These are phyloP conservation scores for Aquilaria sinensis DNA, from an alignment of 345 rosid genomes.

Conservation along the genomic window DNA sequence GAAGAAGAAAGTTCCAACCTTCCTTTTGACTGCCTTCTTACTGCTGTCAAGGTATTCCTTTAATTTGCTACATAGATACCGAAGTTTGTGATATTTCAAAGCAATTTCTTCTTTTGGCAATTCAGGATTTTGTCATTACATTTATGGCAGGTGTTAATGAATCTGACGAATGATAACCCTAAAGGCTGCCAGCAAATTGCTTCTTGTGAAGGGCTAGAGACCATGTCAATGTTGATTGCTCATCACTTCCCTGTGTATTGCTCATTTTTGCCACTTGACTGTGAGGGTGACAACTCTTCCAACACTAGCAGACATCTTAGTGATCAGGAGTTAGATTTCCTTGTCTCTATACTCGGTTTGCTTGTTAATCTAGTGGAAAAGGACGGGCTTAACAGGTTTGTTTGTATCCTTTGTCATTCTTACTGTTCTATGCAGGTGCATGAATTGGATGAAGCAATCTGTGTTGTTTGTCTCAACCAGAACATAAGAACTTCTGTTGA, in stretches of 20 bases:
- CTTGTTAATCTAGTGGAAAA: slow-evolving; percentile 95
- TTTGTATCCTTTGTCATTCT: slow-evolving; percentile 1
- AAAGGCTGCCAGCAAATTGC: slow-evolving; percentile 84
- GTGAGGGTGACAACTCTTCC: slow-evolving; percentile 27
- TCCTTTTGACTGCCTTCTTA: slow-evolving; percentile 78
- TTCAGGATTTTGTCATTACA: too few relatives aligned
- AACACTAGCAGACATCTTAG: slow-evolving; percentile 41
- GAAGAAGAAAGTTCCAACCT: slow-evolving; percentile 52
- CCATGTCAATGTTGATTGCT: slow-evolving; percentile 66
- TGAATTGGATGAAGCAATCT: too few relatives aligned
- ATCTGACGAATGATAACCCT: slow-evolving; percentile 85
- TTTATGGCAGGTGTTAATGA: slow-evolving; percentile 75
- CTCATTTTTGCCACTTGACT: slow-evolving; percentile 28
- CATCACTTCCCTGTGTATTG: slow-evolving; percentile 70
- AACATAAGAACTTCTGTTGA: too few relatives aligned
- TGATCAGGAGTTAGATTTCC: slow-evolving; percentile 92
- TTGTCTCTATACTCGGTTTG: slow-evolving; percentile 89
- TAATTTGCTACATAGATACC: too few relatives aligned
- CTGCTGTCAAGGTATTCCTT: slow-evolving; percentile 73
- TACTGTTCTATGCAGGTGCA: not conserved
- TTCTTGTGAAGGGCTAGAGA: slow-evolving; percentile 75
- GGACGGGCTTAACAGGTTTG: slow-evolving; percentile 81
- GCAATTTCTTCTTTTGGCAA: too few relatives aligned
- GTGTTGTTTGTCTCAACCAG: too few relatives aligned
- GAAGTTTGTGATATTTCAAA: too few relatives aligned